Evolutionary conservation across 257 asterid species (phyloP).

Genomic region (Ehretia macrophylla): DNA sequence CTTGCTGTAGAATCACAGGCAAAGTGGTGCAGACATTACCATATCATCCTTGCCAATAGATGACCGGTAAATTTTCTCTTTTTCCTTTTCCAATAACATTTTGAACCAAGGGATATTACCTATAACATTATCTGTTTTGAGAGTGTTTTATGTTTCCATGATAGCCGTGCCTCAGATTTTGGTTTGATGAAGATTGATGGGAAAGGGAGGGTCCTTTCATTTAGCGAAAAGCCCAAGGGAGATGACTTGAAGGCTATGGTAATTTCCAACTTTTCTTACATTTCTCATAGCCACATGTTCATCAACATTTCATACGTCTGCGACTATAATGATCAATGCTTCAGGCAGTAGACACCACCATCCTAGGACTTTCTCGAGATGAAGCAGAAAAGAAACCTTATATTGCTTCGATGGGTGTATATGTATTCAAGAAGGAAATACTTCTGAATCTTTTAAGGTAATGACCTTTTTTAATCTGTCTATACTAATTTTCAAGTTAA

Average conservation of each 20-base stretch:
- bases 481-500: background rate
- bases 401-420: conserved; percentile 98
- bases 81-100: background rate
- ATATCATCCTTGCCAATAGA: conserved; percentile 77
- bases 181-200: conserved; percentile 91
- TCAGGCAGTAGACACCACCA: conserved; percentile 94
- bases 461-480: background rate
- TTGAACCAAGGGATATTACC: no score
- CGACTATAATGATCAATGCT: conserved; percentile 16
- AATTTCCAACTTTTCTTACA: conserved; percentile 19
- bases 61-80: conserved; percentile 43
- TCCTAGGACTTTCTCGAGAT: conserved; percentile 72
- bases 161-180: conserved; percentile 95
- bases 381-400: conserved; percentile 91
- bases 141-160: conserved; percentile 30
- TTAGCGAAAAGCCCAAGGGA: conserved; percentile 88
- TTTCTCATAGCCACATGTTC: conserved; percentile 10
- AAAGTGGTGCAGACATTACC: conserved; percentile 96
- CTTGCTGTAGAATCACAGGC: conserved; percentile 68
- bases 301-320: background rate
- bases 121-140: conserved; percentile 5
- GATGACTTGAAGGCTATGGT: conserved; percentile 85
- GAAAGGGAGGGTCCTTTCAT: conserved; percentile 66
- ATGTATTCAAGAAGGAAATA: conserved; percentile 90
- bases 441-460: conserved; percentile 87